Conservation (phyloP, 768 basidiomycete genomes). For the Termitomyces eurrhizus region DNA sequence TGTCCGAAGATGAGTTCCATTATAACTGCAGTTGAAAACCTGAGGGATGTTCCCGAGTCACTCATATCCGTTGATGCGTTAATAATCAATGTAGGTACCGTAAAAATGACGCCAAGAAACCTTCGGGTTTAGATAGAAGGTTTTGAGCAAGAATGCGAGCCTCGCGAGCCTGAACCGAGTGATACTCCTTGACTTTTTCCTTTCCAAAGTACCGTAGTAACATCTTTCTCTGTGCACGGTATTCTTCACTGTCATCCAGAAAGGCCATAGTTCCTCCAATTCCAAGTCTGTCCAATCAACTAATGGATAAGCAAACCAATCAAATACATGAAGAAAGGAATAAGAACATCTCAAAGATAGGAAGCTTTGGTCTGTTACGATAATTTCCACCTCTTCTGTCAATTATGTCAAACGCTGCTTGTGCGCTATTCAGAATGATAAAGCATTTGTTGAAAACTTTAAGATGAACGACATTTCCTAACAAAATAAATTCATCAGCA, state of each 20-base stretch:
- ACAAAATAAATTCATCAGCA: not conserved
- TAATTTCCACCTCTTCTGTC: conserved; percentile 23
- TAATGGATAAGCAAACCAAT: not conserved
- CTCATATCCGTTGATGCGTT: not conserved
- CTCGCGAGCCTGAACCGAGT: not conserved
- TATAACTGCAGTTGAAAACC: conserved; percentile 13
- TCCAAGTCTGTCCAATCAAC: conserved; percentile 2
- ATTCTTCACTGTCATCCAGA: conserved; percentile 9
- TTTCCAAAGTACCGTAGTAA: conserved; percentile 9
- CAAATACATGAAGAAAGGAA: not conserved
- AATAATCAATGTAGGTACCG: not conserved
- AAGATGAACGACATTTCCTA: conserved; percentile 17
- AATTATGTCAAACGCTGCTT: conserved; percentile 24
- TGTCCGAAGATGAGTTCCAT: conserved; percentile 13
- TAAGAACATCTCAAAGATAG: conserved; percentile 15
- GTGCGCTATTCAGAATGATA: conserved; percentile 20
- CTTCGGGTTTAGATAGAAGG: conserved; percentile 1
- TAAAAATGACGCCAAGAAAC: not conserved
- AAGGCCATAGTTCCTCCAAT: conserved; percentile 8
- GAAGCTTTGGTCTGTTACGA: conserved; percentile 20
- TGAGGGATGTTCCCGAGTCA: not conserved
- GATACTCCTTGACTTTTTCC: conserved; percentile 8
- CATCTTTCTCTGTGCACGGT: conserved; percentile 12
- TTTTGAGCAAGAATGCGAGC: conserved; percentile 10
- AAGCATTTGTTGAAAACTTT: conserved; percentile 20